Base-by-base conservation (phyloP, 148 eudicot species). In the Silene conica region DNA sequence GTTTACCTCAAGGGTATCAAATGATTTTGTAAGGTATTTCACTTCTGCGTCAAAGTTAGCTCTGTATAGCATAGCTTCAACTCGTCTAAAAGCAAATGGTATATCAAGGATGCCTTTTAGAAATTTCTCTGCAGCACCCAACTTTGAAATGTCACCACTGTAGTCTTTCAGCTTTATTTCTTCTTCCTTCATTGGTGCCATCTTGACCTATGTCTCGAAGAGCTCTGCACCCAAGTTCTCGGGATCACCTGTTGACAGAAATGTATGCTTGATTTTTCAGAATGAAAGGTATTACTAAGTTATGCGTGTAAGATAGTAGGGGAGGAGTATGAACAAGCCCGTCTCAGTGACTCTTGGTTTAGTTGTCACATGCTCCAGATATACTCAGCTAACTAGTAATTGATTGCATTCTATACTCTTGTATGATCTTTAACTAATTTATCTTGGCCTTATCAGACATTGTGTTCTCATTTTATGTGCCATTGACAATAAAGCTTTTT, bases 131-230 rank as follows among this genome's bases (percentile, higher is more conserved):
- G 98, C 97, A 71, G 97, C 80, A 64, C 97, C 98, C 60, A 94
- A 71, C 80, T 89, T 91, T 57, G 93, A 84, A 73, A 75, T 72
- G 75, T 94, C 98, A 34, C 93, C 97, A 67, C 69, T 84, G 78
- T 94, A 91, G 73, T 88, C 88, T 81, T 77, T 89, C 34, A 94
- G 83, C 83, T 89, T 94, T 60, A 88, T 91, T 82, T 91, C 98
- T 83, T 94, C 98, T 80, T 93, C 98, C 82, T 93, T 89, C 67
- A 96, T 93, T 67, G 98, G 98, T 72, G 93, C 96, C 98, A 93
- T 93, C 89, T 90, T 93, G 76, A 89, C 93, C 85, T 90, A 77
- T 21, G 93, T 90, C 82, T 94, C 97, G 81, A 94, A 82, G 50
- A 91, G 87, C 80, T 94, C 97, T 62, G 86, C 85, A 46, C 95